Evolutionary conservation across 2,329 filamentous ascomycete genomes (phyloP).

Genomic region (Fusarium mundagurra): DNA sequence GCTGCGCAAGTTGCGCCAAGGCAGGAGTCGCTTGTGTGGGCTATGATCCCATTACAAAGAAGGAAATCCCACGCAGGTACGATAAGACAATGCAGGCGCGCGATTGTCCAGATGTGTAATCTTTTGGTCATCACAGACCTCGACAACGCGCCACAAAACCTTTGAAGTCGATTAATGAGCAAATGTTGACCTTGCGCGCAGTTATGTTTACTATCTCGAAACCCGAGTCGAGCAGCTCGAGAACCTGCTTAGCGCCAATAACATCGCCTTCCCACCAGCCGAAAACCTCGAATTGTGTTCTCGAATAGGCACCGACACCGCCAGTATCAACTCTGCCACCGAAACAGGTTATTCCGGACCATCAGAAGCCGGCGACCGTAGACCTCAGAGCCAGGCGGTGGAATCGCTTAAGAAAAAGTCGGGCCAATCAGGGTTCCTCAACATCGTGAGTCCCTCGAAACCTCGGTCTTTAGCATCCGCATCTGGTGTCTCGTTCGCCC

Average conservation of each 20-base stretch:
- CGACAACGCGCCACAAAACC: not conserved
- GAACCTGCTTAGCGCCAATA: constrained; percentile 73
- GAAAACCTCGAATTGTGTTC: constrained; percentile 73
- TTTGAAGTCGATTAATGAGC: not conserved
- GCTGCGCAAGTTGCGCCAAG: constrained; percentile 92
- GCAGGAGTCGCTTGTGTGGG: constrained; percentile 91
- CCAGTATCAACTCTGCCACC: constrained; percentile 45
- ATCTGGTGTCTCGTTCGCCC: constrained; percentile 92
- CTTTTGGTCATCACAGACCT: not conserved
- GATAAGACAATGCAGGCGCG: constrained; percentile 51
- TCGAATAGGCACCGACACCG: constrained; percentile 54
- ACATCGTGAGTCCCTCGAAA: constrained; percentile 80
- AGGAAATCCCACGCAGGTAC: constrained; percentile 91
- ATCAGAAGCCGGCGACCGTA: constrained; percentile 45
- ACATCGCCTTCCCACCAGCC: constrained; percentile 77
- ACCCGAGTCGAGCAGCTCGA: constrained; percentile 87
- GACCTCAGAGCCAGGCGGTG: constrained; percentile 45
- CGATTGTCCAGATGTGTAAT: not conserved
- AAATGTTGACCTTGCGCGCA: constrained; percentile 48
- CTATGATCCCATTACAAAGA: constrained; percentile 96
- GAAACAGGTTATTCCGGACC: constrained; percentile 48
- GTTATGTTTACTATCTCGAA: constrained; percentile 96
- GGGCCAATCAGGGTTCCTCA: constrained; percentile 66
- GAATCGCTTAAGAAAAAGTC: constrained; percentile 51
- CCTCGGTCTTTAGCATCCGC: constrained; percentile 84